Percentiles rank a stretch among this genome's conserved stretches.
phyloP scores from a whole-genome alignment of 2,329 filamentous ascomycete species.

The Acrodontium crateriforme region DNA sequence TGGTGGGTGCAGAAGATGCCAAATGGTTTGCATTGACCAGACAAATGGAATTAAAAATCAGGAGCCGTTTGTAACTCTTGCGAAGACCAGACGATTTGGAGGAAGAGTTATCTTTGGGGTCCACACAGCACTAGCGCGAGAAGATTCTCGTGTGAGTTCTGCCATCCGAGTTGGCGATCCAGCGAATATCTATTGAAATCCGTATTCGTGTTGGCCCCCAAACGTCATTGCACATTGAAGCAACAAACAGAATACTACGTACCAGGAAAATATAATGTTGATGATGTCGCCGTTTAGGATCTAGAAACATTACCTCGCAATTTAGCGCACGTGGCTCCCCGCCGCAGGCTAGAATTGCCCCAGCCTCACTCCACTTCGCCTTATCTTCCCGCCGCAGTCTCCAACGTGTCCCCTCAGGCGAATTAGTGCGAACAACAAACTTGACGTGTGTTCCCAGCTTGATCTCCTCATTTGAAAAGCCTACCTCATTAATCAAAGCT shows the following conservation, averaged over 20 bases:
- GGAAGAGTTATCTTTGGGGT: conserved; percentile 84
- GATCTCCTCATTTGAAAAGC: too few relatives aligned
- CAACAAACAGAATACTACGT: not conserved
- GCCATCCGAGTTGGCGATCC: conserved; percentile 5
- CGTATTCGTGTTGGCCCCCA: too few relatives aligned
- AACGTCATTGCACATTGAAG: too few relatives aligned
- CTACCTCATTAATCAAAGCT: too few relatives aligned
- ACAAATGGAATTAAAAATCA: conserved; percentile 60
- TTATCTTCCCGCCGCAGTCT: too few relatives aligned
- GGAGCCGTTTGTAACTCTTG: conserved; percentile 78
- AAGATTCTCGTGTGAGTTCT: not conserved
- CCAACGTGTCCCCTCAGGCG: too few relatives aligned
- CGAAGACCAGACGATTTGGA: conserved; percentile 70
- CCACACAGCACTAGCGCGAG: conserved; percentile 38
- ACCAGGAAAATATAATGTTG: not conserved
- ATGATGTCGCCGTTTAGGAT: not conserved
- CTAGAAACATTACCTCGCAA: conserved; percentile 13
- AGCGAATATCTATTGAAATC: too few relatives aligned
- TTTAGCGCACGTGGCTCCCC: too few relatives aligned
- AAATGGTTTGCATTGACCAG: conserved; percentile 94
- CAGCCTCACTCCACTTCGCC: too few relatives aligned
- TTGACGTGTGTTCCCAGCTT: too few relatives aligned
- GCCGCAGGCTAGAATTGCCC: too few relatives aligned
- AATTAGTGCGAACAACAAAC: too few relatives aligned
- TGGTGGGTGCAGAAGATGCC: conserved; percentile 75